A percentile compares a stretch with the other conserved stretches of the same genome.
Conservation (phyloP, 495 filamentous ascomycete genomes). For the Talaromyces trachyspermus region DNA sequence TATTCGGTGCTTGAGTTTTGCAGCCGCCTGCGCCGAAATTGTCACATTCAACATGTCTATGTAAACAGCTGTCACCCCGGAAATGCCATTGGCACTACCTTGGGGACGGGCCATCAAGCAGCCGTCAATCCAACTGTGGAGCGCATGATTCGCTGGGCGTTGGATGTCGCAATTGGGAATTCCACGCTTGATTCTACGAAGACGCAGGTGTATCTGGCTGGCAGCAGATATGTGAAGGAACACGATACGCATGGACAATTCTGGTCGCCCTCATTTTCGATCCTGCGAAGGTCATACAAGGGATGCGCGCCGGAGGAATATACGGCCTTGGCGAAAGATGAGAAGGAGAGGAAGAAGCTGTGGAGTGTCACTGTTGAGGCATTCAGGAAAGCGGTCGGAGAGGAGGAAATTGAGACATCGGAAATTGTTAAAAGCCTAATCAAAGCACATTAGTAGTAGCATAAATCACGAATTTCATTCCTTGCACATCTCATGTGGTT, state of each 20-base stretch:
- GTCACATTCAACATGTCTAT: conserved; percentile 9
- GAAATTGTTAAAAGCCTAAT: conserved; percentile 9
- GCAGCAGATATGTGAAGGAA: conserved; percentile 7
- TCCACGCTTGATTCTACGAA: conserved; percentile 11
- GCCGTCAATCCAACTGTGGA: conserved; percentile 3
- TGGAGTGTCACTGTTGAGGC: conserved; percentile 12
- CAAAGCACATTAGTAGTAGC: not conserved
- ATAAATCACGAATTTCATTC: not conserved
- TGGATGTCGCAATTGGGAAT: conserved; percentile 9
- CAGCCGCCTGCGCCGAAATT: conserved; percentile 7
- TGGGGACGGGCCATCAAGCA: not conserved
- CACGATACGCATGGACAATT: conserved; percentile 12
- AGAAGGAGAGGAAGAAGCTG: conserved; percentile 10
- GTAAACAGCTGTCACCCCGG: conserved; percentile 16
- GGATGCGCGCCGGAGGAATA: conserved; percentile 10
- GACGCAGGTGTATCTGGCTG: conserved; percentile 16
- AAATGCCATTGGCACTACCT: not conserved
- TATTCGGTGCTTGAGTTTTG: conserved; percentile 12
- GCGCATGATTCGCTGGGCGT: not conserved
- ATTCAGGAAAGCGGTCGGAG: conserved; percentile 11
- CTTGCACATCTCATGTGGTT: no score
- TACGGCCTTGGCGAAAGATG: conserved; percentile 9
- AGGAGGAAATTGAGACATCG: conserved; percentile 8
- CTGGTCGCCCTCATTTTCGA: conserved; percentile 12
- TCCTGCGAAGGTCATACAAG: conserved; percentile 6